These are phyloP conservation scores for Pyricularia pennisetigena DNA, from an alignment of 2,329 filamentous ascomycete species.

Conservation along the genomic window DNA sequence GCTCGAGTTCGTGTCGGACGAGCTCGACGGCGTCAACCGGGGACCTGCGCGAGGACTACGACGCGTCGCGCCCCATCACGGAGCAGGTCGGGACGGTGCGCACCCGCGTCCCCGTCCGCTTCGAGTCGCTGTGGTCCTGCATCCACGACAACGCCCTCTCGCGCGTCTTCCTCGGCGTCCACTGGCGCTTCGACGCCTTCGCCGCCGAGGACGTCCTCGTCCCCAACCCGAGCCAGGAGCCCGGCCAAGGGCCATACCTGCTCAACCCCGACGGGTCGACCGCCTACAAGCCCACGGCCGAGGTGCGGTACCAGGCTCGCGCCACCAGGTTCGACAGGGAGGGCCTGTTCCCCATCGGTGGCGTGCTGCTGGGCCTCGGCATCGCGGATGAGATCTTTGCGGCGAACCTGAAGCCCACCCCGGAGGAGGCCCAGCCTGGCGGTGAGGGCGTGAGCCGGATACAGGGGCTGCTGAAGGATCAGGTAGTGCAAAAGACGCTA, in stretches of 20 bases:
- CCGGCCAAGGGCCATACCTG: slow-evolving; percentile 5
- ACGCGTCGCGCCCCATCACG: slow-evolving; percentile 5
- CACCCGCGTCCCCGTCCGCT: slow-evolving; percentile 5
- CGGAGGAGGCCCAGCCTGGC: neutral
- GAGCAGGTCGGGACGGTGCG: slow-evolving; percentile 8
- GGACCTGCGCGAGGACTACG: slow-evolving; percentile 7
- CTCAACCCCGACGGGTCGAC: slow-evolving; percentile 7
- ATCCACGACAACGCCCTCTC: slow-evolving; percentile 7
- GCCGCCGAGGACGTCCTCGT: slow-evolving; percentile 5
- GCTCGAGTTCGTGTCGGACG: slow-evolving; percentile 8
- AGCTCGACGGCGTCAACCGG: slow-evolving; percentile 8
- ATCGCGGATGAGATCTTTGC: slow-evolving; percentile 2
- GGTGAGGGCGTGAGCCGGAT: neutral
- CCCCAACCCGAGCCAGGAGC: slow-evolving; percentile 5
- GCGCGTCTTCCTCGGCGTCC: slow-evolving; percentile 7
- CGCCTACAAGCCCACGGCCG: slow-evolving; percentile 6
- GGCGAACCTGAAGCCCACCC: neutral
- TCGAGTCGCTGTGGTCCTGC: slow-evolving; percentile 7
- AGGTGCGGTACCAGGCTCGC: slow-evolving; percentile 6
- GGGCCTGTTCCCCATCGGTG: slow-evolving; percentile 6
- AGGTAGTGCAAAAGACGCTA: neutral
- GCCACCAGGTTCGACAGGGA: slow-evolving; percentile 6
- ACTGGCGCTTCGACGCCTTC: slow-evolving; percentile 7
- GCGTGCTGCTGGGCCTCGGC: slow-evolving; percentile 7
- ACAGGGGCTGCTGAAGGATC: neutral